Conservation (phyloP, 1,139 yeast genomes). For the Candida sojae region DNA sequence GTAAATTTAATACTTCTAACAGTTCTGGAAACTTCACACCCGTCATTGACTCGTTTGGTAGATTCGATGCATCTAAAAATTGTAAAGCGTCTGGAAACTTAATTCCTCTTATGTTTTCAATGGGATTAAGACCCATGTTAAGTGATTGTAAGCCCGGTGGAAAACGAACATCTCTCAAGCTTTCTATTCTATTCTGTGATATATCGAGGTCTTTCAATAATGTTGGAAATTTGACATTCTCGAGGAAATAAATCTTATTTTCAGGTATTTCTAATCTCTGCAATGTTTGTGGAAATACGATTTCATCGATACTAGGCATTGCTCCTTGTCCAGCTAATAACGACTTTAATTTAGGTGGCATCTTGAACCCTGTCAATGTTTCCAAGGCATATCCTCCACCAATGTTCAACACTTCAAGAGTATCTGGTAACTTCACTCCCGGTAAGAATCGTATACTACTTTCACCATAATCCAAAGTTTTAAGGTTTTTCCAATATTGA, state of each 20-base stretch:
- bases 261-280: constrained; percentile 37
- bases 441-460: constrained; percentile 42
- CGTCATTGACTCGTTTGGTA: constrained; percentile 52
- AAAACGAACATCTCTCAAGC: constrained; percentile 39
- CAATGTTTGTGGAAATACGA: constrained; percentile 35
- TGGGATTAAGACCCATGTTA: constrained; percentile 42
- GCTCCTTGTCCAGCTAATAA: constrained; percentile 39
- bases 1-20: constrained; percentile 38
- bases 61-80: constrained; percentile 41
- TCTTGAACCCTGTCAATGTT: constrained; percentile 42
- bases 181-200: constrained; percentile 45
- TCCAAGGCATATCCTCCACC: constrained; percentile 46
- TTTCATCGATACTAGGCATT: constrained; percentile 38
- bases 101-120: constrained; percentile 45
- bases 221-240: constrained; percentile 42
- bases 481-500: constrained; percentile 35
- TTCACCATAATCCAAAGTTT: constrained; percentile 40
- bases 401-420: constrained; percentile 39
- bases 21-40: constrained; percentile 49
- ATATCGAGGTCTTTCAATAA: constrained; percentile 33
- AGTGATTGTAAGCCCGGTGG: constrained; percentile 34
- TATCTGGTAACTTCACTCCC: constrained; percentile 42
- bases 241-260: constrained; percentile 43
- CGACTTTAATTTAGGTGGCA: constrained; percentile 35
- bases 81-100: constrained; percentile 41